Base-by-base conservation (phyloP, 164 flowering plant species). In the Stephania yunnanensis region DNA sequence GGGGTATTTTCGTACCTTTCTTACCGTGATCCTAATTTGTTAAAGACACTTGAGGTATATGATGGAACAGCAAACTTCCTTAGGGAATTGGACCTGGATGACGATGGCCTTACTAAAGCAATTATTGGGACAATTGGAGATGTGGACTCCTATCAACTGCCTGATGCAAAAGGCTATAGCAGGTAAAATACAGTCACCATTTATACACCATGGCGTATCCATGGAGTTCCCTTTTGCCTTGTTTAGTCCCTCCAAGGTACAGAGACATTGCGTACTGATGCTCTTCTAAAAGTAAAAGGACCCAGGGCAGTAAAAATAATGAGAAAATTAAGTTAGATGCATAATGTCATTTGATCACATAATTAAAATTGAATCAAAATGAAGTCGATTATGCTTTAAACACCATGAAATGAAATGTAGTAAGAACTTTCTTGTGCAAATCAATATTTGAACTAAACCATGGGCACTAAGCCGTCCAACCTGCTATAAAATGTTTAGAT, bases 51-150 rank as follows among this genome's bases (percentile, higher is more conserved):
- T 61, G 95, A 92, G 73, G 82, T 96, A 46, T 96, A 94, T 82
- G 96, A 96, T 82, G 93, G 87, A 81, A 90, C 97, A 58, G 87
- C 83, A 36, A 84, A 87, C 72, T 96, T 90, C 76, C 84, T 96
- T n/a, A 87, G 94, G 15, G 85, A 89, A 71, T 79, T 96, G 75
- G 93, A 92, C 69, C 84, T 96, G 90, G 99, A 94, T 81, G 83
- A 88, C 76, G 98, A 92, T 74, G 80, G 92, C 71, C 95, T 96
- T 67, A 86, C 96, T 9, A 96, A 96, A 85, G 93, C 99, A 82
- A 96, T 96, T 53, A 94, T 96, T 79, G 98, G 99, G 74, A 94
- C 99, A 71, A 91, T 96, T 78, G 98, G 99, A 42, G 98, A 94
- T 84, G 97, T 96, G 46, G 98, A 96, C 82, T 70, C 97, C 29